A percentile compares a stretch with the other conserved stretches of the same genome.
Conservation (phyloP, 2,329 filamentous ascomycete genomes). For the Neonectria coccinea region DNA sequence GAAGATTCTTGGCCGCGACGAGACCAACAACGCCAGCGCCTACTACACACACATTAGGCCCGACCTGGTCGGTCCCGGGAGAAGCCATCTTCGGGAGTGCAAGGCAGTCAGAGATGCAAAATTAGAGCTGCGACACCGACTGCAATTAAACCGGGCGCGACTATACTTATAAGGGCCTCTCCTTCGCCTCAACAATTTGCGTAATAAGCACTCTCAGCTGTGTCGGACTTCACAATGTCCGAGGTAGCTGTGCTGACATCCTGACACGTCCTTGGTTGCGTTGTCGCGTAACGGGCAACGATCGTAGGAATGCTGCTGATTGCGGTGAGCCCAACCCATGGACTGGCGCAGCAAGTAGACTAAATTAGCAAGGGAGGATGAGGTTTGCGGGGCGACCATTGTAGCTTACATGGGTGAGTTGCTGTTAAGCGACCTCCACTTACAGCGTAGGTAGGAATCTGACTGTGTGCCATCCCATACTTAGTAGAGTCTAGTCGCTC, state of each 20-base stretch:
- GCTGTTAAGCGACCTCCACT: background rate
- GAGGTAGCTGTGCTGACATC: background rate
- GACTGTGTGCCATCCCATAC: background rate
- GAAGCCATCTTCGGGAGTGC: constrained; percentile 28
- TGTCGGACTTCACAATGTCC: background rate
- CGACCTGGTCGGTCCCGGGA: constrained; percentile 28
- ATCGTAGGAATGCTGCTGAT: too few species aligned
- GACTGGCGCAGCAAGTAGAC: too few species aligned
- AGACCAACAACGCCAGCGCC: constrained; percentile 52
- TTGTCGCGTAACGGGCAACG: too few species aligned
- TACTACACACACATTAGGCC: constrained; percentile 46
- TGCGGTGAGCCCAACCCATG: too few species aligned
- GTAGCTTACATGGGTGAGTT: too few species aligned
- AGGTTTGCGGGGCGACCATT: background rate
- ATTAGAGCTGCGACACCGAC: background rate
- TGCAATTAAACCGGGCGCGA: background rate
- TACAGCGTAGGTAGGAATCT: background rate
- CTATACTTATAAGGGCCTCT: background rate
- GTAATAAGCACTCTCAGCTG: background rate
- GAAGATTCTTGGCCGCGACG: constrained; percentile 55
- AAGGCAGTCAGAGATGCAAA: background rate
- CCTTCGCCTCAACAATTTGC: background rate
- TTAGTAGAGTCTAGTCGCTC: background rate
- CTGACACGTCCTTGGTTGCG: background rate
- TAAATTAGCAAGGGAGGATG: background rate